A percentile compares a stretch with the other conserved stretches of the same genome.
Evolutionary conservation across 2,329 filamentous ascomycete species (phyloP).

Genomic region (Diplodia intermedia): DNA sequence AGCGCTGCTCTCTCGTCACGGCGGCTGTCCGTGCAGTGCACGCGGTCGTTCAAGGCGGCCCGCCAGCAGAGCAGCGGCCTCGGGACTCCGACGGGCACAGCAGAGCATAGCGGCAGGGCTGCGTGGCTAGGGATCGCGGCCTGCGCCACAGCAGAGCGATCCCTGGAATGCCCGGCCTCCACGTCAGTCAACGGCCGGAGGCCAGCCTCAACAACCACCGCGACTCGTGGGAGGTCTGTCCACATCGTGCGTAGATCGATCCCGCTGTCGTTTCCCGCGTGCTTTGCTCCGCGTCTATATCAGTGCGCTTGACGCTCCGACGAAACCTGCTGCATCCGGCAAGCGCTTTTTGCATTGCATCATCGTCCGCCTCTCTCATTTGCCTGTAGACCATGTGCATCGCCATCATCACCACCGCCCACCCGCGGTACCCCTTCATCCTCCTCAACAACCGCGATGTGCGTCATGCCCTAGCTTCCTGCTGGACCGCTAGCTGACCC

Average conservation of each 20-base stretch:
- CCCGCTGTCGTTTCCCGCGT: slow-evolving; percentile 12
- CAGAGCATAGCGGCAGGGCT: neutral
- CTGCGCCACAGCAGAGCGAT: slow-evolving; percentile 3
- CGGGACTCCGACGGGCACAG: neutral
- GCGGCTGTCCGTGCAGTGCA: neutral
- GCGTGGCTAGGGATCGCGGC: neutral
- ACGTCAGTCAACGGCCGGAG: slow-evolving; percentile 25
- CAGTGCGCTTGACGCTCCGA: neutral
- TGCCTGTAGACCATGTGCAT: slow-evolving; percentile 54
- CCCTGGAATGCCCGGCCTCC: slow-evolving; percentile 24
- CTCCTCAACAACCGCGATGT: slow-evolving; percentile 60
- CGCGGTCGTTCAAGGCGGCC: neutral
- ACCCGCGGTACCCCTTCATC: slow-evolving; percentile 58
- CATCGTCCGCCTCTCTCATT: slow-evolving; percentile 15
- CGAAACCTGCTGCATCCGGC: slow-evolving; percentile 21
- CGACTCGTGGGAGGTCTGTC: slow-evolving; percentile 23
- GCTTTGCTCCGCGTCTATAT: slow-evolving; percentile 10
- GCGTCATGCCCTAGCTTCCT: slow-evolving; percentile 29
- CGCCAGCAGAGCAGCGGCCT: too few relatives aligned
- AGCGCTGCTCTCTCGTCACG: neutral
- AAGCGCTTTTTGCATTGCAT: slow-evolving; percentile 21
- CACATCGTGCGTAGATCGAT: slow-evolving; percentile 17
- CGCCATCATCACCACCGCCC: slow-evolving; percentile 56
- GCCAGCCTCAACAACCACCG: neutral
- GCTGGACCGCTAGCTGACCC: neutral